Percentiles rank a stretch among this genome's conserved stretches.
These are phyloP conservation scores for Harringtonia aguacate DNA, from an alignment of 2,329 filamentous ascomycete genomes.

Conservation along the genomic window DNA sequence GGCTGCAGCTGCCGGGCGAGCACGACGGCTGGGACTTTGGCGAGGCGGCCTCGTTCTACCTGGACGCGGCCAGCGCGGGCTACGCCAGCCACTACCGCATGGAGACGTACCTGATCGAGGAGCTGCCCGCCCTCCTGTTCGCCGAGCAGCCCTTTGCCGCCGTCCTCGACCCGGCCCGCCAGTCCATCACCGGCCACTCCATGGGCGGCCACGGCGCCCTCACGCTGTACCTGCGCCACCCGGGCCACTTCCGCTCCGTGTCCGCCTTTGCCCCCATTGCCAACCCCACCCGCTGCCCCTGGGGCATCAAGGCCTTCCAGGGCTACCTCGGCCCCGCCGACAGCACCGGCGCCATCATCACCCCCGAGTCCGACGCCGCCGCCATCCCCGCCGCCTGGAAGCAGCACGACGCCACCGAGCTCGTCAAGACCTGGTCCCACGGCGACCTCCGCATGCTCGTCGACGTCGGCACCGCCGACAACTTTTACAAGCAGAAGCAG, in stretches of 20 bases:
- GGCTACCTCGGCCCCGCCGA: constrained; percentile 80
- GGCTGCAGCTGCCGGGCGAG: constrained; percentile 70
- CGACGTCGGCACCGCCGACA: constrained; percentile 88
- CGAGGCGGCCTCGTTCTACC: constrained; percentile 84
- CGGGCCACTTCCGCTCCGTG: constrained; percentile 78
- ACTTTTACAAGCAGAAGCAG: constrained; percentile 92
- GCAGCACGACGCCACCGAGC: constrained; percentile 83
- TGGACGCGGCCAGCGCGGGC: constrained; percentile 75
- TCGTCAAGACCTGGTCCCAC: constrained; percentile 61
- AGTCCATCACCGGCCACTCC: constrained; percentile 85
- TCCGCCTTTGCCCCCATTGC: constrained; percentile 84
- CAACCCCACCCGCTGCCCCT: constrained; percentile 77
- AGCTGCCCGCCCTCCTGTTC: constrained; percentile 75
- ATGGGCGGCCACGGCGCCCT: constrained; percentile 97
- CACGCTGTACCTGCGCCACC: constrained; percentile 85
- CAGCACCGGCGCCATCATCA: constrained; percentile 2
- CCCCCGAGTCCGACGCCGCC: constrained; percentile 6
- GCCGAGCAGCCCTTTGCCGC: constrained; percentile 44
- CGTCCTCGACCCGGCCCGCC: constrained; percentile 55
- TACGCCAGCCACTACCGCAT: constrained; percentile 78
- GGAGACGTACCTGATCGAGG: constrained; percentile 84
- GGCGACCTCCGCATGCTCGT: constrained; percentile 66
- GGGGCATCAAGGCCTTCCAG: constrained; percentile 90
- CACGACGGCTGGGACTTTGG: constrained; percentile 89
- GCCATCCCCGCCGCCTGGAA: constrained; percentile 59